A percentile compares a stretch with the other conserved stretches of the same genome.
Conservation (phyloP, 2,329 filamentous ascomycete genomes). For the Incumbomyces lentus region DNA sequence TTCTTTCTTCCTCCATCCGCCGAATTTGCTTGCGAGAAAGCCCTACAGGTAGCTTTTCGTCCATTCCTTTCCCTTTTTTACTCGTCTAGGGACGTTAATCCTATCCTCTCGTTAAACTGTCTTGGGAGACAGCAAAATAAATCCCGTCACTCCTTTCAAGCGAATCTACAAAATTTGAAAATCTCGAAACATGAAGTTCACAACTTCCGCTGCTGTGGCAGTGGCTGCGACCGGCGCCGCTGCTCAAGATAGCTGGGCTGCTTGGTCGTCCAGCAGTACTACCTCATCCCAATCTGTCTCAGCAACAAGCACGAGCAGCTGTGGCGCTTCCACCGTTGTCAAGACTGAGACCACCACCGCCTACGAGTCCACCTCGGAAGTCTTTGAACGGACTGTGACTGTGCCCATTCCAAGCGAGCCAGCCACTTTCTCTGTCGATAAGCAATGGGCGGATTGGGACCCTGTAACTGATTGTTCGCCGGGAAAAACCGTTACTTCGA, state of each 20-base stretch:
- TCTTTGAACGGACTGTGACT: background rate
- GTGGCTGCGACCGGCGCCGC: background rate
- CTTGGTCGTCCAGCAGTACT: background rate
- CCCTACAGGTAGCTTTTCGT: background rate
- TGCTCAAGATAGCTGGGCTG: slow-evolving; percentile 6
- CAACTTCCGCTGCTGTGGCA: slow-evolving; percentile 3
- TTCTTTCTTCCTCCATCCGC: background rate
- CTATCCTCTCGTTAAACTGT: slow-evolving; percentile 6
- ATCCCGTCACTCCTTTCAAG: background rate
- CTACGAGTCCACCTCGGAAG: slow-evolving; percentile 1
- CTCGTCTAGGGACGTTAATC: slow-evolving; percentile 5
- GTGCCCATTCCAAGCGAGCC: background rate
- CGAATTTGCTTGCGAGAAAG: too few species aligned
- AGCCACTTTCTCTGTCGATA: background rate
- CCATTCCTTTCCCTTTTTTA: slow-evolving; percentile 2
- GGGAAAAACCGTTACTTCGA: slow-evolving; percentile 1
- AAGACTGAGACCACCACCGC: slow-evolving; percentile 2
- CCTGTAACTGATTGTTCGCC: background rate
- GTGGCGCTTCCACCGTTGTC: background rate
- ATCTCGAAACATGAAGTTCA: slow-evolving; percentile 5
- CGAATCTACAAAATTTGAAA: background rate
- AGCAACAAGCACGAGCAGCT: background rate
- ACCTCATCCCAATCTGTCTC: too few species aligned
- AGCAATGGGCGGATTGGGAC: slow-evolving; percentile 1
- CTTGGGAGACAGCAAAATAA: slow-evolving; percentile 7